Base-by-base conservation (phyloP, 2,329 filamentous ascomycete species). In the Aspergillus fructus region DNA sequence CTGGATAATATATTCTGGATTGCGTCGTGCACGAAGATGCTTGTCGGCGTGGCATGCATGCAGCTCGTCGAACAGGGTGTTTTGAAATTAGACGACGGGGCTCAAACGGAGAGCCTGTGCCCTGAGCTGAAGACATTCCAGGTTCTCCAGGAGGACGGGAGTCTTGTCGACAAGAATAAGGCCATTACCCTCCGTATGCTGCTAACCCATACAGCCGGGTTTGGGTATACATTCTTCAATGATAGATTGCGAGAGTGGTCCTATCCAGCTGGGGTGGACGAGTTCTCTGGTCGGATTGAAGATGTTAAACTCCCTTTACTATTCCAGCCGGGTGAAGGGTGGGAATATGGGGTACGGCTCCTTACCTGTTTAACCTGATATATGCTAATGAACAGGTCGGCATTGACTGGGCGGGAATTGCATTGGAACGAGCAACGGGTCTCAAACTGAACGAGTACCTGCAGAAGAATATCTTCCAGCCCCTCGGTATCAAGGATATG, bases 311-410 rank as follows among this genome's bases (percentile, higher is more conserved):
- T 72, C 56, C 83, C 86, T 1, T 69, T 90, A 15, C 68, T 88
- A 1, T 85, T 86, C 61, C 85, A 89, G 61, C 87, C 87, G 0
- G 86, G 86, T 0, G 78, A 81, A 23, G 75, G 75, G 3, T 89
- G 84, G 83, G 78, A 84, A 56, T 89, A 89, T 21, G 82, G 82
- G 0, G 80, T 83, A 49, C 0, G 13, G 13, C 1, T 41, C n/a
- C 33, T 24, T 45, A 5, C 4, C 1, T 37, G 19, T n/a, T n/a
- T 1, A 37, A 2, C 4, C 9, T 15, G 69, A 68, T 77, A 71
- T 8, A 15, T 24, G 19, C 47, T 49, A 49, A 49, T n/a, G 8
- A 13, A 9, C 53, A 86, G 82, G 74, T 74, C 6, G 69, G 70
- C 11, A 73, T 84, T 8, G 83, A 85, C 63, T 85, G 82, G 82